phyloP scores from a whole-genome alignment of 2,329 filamentous ascomycete genomes.

The Pestalotiopsis sp. region DNA sequence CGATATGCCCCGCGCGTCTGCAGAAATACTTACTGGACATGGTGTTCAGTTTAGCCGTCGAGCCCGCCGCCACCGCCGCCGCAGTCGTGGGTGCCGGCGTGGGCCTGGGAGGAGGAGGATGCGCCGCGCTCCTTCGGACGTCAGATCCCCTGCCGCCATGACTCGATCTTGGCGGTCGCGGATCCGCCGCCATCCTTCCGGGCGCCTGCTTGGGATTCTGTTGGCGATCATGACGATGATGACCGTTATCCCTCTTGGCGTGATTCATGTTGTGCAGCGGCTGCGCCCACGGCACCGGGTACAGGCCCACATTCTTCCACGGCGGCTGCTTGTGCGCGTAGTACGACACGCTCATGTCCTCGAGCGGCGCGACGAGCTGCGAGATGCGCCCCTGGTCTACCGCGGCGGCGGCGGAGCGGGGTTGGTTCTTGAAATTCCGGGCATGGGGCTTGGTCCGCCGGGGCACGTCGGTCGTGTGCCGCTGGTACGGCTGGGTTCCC shows the following conservation, averaged over 20 bases:
- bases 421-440: too few species aligned
- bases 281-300: neutral
- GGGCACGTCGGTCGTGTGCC: neutral
- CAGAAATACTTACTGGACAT: neutral
- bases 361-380: neutral
- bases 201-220: neutral
- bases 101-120: neutral
- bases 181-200: neutral
- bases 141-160: neutral
- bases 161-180: neutral
- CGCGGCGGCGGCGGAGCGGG: neutral
- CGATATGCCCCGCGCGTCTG: neutral
- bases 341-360: neutral
- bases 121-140: neutral
- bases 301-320: neutral
- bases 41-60: neutral
- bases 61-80: neutral
- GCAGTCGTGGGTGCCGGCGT: neutral
- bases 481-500: neutral
- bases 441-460: too few species aligned
- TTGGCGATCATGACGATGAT: neutral
- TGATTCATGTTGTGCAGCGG: neutral
- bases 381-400: neutral
- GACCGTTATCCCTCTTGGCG: neutral
- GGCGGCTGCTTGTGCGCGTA: conserved; percentile 2